phyloP scores from a whole-genome alignment of 768 basidiomycete species.

The Termitomyces sp. region DNA sequence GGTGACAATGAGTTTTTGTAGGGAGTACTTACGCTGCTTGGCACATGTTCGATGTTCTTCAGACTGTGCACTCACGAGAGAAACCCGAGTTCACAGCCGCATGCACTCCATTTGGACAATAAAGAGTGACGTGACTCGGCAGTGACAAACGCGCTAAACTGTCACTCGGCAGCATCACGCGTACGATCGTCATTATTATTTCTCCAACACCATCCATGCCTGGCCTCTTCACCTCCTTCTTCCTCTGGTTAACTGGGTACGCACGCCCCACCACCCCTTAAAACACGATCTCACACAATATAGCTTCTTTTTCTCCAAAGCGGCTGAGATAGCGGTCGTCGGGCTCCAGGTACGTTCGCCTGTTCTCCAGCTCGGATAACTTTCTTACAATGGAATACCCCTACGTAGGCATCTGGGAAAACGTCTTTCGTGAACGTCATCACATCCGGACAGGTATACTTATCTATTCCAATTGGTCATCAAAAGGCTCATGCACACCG shows the following conservation, averaged over 20 bases:
- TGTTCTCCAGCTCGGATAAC: neutral
- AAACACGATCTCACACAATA: neutral
- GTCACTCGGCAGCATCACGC: constrained; percentile 6
- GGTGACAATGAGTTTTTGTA: neutral
- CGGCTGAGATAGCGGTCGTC: constrained; percentile 88
- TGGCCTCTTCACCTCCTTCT: constrained; percentile 37
- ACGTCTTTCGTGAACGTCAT: constrained; percentile 93
- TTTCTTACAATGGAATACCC: neutral
- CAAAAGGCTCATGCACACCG: neutral
- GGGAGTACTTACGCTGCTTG: no score
- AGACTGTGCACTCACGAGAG: no score
- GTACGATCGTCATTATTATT: neutral
- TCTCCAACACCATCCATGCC: constrained; percentile 25
- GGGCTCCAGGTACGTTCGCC: constrained; percentile 66
- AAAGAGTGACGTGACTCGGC: neutral
- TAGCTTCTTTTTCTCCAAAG: constrained; percentile 83
- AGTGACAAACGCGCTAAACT: neutral
- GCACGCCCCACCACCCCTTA: neutral
- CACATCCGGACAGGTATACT: constrained; percentile 71
- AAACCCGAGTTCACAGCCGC: no score
- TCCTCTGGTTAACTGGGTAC: constrained; percentile 45
- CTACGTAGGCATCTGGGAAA: constrained; percentile 81
- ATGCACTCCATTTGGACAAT: no score
- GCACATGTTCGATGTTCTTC: no score
- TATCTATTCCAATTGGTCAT: constrained; percentile 11